These are phyloP conservation scores for Psilocybe mexicana DNA, from an alignment of 1,284 basidiomycete genomes.

Conservation along the genomic window DNA sequence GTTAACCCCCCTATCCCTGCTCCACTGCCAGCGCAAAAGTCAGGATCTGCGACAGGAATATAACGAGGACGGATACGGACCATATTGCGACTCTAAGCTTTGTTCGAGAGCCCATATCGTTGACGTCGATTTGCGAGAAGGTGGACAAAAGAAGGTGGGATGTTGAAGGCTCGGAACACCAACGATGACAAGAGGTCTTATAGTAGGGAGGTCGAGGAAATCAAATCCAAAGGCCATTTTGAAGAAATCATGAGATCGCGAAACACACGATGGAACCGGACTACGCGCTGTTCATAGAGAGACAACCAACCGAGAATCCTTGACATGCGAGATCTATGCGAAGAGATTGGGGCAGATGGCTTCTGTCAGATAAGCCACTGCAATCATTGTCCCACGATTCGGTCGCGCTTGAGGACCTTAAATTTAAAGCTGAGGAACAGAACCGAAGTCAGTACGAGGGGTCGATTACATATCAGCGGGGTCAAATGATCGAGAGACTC, in stretches of 20 bases:
- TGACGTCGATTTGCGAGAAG: conserved; percentile 12
- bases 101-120: conserved; percentile 26
- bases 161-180: conserved; percentile 9
- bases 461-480: not conserved
- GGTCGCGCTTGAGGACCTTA: conserved; percentile 27
- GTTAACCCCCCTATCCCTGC: conserved; percentile 55
- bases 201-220: conserved; percentile 19
- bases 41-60: conserved; percentile 8
- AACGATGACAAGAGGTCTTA: conserved; percentile 16
- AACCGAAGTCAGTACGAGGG: conserved; percentile 3
- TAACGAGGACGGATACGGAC: conserved; percentile 27
- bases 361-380: conserved; percentile 32
- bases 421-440: conserved; percentile 7
- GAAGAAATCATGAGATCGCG: conserved; percentile 24
- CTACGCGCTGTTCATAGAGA: conserved; percentile 28
- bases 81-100: conserved; percentile 43
- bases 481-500: conserved; percentile 8
- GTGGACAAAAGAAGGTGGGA: conserved; percentile 7
- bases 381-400: conserved; percentile 36
- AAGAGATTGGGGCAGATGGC: conserved; percentile 25
- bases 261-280: conserved; percentile 44
- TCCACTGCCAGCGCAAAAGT: conserved; percentile 38
- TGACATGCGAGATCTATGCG: conserved; percentile 35
- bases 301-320: conserved; percentile 36
- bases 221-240: conserved; percentile 29